Base-by-base conservation (phyloP, 371 early-diverging fungal genomes). In the Rhizopus sp. region DNA sequence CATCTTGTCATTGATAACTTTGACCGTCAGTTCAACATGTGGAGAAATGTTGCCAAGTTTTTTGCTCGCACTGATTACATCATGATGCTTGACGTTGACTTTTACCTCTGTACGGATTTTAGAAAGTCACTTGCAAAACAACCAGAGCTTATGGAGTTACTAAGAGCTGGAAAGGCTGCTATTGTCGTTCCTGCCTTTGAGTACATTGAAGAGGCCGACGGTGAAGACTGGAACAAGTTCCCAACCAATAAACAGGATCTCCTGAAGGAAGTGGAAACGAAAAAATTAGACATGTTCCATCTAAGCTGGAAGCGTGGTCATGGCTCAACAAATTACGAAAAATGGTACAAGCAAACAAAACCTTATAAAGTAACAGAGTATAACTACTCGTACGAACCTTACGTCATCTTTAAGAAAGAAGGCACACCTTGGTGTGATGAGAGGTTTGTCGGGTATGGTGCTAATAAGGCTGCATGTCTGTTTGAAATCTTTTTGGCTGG, bases 401-500 rank as follows among this genome's bases (percentile, higher is more conserved):
- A 84, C 59, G 85, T 85, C 15, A 75, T 85, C 40, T 75, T 77
- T 53, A 82, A 82, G 54, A 82, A 80, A 59, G 84, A 85, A 50
- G 82, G 82, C 7, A 69, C 84, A 0, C 81, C 82, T 7, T 85
- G 84, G 85, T 86, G 88, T 62, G 86, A 87, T 50, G 88, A 85
- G 59, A 73, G 86, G 5, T 87, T 86, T 53, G 73, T 86, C 42
- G 88, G 88, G 7, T 87, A 87, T 66, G 88, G 88, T 54, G 82
- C 84, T 23, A 87, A 87, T 67, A 87, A 86, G 64, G 85, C 86
- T 35, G 88, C 88, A 7, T 87, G 88, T 59, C 66, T 87, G 44
- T 86, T 82, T 59, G 86, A 87, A 57, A 80, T 86, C 34, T 87
- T 80, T 63, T 66, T 86, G 53, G 75, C 84, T 17, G 88, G 88